phyloP scores from a whole-genome alignment of 345 rosid species.

The Ailanthus altissimus region DNA sequence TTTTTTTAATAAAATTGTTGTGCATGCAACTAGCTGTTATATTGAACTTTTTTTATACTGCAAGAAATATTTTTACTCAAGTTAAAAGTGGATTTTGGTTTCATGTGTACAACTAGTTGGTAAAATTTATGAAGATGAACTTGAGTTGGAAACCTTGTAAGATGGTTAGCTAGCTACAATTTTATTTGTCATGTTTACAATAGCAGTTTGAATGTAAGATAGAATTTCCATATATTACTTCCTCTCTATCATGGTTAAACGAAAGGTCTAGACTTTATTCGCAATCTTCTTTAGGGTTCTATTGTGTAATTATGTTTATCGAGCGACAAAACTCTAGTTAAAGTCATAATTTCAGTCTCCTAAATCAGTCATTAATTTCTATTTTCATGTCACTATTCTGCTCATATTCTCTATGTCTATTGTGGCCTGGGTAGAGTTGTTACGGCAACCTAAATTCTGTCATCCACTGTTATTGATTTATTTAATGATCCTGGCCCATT shows the following conservation, averaged over 20 bases:
- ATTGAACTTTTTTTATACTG: conserved; percentile 2
- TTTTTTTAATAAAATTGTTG: no score
- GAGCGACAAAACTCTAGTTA: not conserved
- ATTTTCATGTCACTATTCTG: not conserved
- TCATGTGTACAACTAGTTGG: conserved; percentile 61
- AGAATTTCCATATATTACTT: not conserved
- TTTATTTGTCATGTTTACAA: no score
- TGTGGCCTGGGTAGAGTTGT: not conserved
- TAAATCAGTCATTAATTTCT: not conserved
- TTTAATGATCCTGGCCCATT: not conserved
- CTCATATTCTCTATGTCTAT: not conserved
- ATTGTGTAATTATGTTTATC: not conserved
- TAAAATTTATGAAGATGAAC: conserved; percentile 70
- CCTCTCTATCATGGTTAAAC: not conserved
- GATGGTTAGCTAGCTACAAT: no score
- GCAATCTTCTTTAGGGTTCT: not conserved
- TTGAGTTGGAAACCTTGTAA: conserved; percentile 57
- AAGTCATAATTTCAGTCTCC: not conserved
- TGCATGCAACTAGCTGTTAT: not conserved
- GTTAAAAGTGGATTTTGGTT: conserved; percentile 19
- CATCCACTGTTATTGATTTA: no score
- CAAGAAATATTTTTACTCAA: conserved; percentile 1
- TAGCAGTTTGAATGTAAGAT: not conserved
- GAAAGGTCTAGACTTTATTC: not conserved
- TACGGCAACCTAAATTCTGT: not conserved